phyloP scores from a whole-genome alignment of 2,329 filamentous ascomycete genomes.

The Cladophialophora exuberans region DNA sequence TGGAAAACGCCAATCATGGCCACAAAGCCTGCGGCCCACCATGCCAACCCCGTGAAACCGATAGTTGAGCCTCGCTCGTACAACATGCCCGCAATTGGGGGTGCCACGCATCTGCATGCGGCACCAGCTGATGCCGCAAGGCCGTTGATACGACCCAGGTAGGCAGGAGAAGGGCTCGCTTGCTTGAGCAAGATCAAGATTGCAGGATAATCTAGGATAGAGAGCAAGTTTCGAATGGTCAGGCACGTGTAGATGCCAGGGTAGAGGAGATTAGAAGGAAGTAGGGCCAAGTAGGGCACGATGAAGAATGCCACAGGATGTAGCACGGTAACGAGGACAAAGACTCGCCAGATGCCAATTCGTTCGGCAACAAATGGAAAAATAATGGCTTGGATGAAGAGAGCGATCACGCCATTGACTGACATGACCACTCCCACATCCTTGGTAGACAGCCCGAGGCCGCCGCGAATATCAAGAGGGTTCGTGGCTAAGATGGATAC shows the following conservation, averaged over 20 bases:
- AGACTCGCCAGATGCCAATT: constrained; percentile 69
- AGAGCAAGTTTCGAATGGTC: constrained; percentile 67
- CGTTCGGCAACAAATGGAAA: constrained; percentile 67
- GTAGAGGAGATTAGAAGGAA: constrained; percentile 59
- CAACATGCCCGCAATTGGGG: constrained; percentile 68
- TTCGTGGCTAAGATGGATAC: constrained; percentile 42
- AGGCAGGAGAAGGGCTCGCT: constrained; percentile 64
- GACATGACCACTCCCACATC: constrained; percentile 71
- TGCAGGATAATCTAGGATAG: constrained; percentile 70
- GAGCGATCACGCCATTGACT: constrained; percentile 70
- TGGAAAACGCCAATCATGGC: constrained; percentile 61
- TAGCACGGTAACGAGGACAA: constrained; percentile 65
- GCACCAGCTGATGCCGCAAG: constrained; percentile 73
- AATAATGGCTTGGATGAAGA: constrained; percentile 72
- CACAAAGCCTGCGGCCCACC: constrained; percentile 63
- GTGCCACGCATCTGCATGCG: constrained; percentile 69
- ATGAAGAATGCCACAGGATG: constrained; percentile 71
- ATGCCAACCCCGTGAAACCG: constrained; percentile 63
- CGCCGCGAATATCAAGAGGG: constrained; percentile 63
- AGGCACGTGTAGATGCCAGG: constrained; percentile 68
- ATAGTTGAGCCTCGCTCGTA: constrained; percentile 64
- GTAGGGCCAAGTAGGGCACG: constrained; percentile 67
- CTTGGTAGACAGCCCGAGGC: constrained; percentile 67
- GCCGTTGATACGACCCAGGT: constrained; percentile 72
- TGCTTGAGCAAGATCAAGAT: constrained; percentile 74